Percentiles rank a stretch among this genome's conserved stretches.
Evolutionary conservation across 23 red algal species (phyloP).

Genomic region (Agarophyton chilense): DNA sequence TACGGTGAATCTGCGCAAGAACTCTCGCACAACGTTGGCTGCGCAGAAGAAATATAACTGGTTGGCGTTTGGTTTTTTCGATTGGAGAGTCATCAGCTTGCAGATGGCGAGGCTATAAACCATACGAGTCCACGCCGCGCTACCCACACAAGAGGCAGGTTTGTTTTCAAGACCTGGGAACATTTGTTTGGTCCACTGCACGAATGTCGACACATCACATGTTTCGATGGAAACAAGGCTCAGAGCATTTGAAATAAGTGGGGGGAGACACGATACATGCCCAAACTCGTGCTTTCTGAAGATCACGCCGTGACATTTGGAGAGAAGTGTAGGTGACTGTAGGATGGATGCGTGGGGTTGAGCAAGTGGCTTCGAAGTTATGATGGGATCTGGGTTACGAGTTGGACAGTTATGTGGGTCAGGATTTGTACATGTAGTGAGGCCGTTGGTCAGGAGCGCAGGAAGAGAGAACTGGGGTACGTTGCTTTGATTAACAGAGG

Average conservation of each 20-base stretch:
- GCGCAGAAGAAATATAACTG: constrained; percentile 10
- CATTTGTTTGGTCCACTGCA: constrained; percentile 55
- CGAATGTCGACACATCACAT: constrained; percentile 38
- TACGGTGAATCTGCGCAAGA: constrained; percentile 47
- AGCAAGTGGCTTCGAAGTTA: neutral
- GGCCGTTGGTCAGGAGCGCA: constrained; percentile 33
- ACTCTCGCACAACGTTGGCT: constrained; percentile 57
- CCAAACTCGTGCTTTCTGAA: constrained; percentile 34
- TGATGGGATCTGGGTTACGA: neutral
- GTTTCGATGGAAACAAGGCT: neutral
- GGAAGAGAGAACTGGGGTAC: constrained; percentile 42
- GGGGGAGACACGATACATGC: constrained; percentile 45
- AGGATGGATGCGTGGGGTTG: neutral
- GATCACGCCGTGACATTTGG: neutral
- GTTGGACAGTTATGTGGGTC: constrained; percentile 12
- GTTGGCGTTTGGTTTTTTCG: neutral
- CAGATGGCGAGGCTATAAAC: constrained; percentile 49
- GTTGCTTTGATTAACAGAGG: neutral
- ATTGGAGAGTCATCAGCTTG: constrained; percentile 28
- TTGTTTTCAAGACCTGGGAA: constrained; percentile 24
- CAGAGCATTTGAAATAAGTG: neutral
- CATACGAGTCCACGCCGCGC: constrained; percentile 54
- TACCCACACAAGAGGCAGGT: constrained; percentile 59
- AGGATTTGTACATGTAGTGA: constrained; percentile 31
- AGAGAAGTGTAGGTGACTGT: neutral